A percentile compares a stretch with the other conserved stretches of the same genome.
Evolutionary conservation across 2,329 filamentous ascomycete genomes (phyloP).

Genomic region (Ustulina deusta): DNA sequence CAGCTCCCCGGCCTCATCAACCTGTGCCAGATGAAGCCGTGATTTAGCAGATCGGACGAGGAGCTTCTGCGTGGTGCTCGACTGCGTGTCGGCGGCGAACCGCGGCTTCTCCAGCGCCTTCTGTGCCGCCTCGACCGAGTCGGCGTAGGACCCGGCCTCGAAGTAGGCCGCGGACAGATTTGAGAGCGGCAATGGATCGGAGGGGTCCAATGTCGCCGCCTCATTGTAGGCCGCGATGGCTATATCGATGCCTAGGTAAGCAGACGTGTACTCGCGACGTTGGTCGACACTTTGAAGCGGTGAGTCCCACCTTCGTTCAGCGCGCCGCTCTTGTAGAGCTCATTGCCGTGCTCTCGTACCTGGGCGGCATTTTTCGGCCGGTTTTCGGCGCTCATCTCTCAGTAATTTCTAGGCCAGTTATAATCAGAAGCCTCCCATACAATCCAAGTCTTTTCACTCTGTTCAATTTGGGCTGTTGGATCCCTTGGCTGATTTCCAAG

Average conservation of each 20-base stretch:
- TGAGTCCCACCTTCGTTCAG: constrained; percentile 32
- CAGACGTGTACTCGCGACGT: no score
- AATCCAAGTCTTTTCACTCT: no score
- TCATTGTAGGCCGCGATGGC: constrained; percentile 34
- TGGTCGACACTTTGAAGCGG: no score
- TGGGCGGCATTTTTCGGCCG: not conserved
- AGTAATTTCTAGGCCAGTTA: no score
- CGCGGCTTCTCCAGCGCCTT: constrained; percentile 31
- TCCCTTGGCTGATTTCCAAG: no score
- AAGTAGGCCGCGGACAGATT: constrained; percentile 39
- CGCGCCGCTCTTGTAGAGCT: constrained; percentile 26
- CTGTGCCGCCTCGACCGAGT: constrained; percentile 26
- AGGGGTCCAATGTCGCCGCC: constrained; percentile 31
- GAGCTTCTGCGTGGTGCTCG: constrained; percentile 24
- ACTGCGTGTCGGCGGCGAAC: not conserved
- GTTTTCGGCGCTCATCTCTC: no score
- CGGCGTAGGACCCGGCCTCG: constrained; percentile 38
- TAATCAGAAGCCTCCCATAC: no score
- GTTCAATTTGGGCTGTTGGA: no score
- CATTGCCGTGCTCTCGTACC: constrained; percentile 33
- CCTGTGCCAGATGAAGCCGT: constrained; percentile 29
- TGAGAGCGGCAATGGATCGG: constrained; percentile 36
- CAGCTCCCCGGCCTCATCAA: constrained; percentile 21
- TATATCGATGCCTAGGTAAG: constrained; percentile 16
- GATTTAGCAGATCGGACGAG: constrained; percentile 35